Base-by-base conservation (phyloP, 345 rosid species). In the Eucalyptus viminalis region DNA sequence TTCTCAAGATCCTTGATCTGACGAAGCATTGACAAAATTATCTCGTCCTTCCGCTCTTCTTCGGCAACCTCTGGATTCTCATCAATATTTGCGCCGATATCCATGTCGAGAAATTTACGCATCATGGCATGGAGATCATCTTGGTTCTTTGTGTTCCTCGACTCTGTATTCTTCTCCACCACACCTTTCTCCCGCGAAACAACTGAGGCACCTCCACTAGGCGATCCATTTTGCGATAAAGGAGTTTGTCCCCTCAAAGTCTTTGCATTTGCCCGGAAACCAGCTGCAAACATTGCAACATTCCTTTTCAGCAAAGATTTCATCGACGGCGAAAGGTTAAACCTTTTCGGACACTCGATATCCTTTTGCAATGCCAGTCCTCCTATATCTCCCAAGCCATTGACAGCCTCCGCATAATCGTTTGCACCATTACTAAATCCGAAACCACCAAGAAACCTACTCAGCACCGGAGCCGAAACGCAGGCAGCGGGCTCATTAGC, bases 371-470 rank as follows among this genome's bases (percentile, higher is more conserved):
- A 37, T 76, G 47, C 43, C 47, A 76, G 24, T 11, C 85, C 83
- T 37, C 47, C 85, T 11, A 76, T 76, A 76, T 76, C 85, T 40
- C 85, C 85, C 85, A 76, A 76, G 85, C 47, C 85, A 76, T 76
- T 40, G 27, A 76, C 47, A 76, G 47, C 85, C 85, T 76, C 85
- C 85, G 24, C 47, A 29, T 40, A 76, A 76, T 21, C 85, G 29
- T 40, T 76, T 76, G 16, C 95, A 62, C 94, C 93, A 91, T 91
- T 93, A 34, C 97, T 95, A 89, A 95, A 95, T 53, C 98, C 99
- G 96, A 97, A 96, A 34, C 97, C 97, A 89, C 98, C 96, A 93
- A 96, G 97, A 91, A 96, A 96, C 92, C 96, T 94, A 89, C 98
- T 95, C 67, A 95, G 89, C 0, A 93, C 96, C 0, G 97, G 98